Evolutionary conservation across 1,284 basidiomycete genomes (phyloP), one percentile per base, ranked within the genome.

Genomic region (Sanghuangporus weigelae): DNA sequence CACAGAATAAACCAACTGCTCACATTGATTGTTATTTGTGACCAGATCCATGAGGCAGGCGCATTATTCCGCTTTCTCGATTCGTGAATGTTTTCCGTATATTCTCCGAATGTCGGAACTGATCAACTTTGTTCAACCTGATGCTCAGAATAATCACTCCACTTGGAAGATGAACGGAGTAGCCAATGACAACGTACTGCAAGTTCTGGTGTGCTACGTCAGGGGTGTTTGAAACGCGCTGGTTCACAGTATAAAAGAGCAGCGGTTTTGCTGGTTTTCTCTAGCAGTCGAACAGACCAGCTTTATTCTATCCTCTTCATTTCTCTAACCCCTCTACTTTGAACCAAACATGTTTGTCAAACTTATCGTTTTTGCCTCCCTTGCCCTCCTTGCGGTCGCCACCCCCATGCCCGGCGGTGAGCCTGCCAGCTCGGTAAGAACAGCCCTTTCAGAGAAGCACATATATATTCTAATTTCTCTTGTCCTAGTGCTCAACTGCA

Each of bases 311-410:
- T 19, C 21, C 16, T 42, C 42, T 39, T n/a, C 26, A 39, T n/a
- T 4, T 19, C 54, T 60, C 36, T 26, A 44, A 35, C 59, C n/a
- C 14, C 7, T 44, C 21, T 8, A 42, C 36, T 16, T 26, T 31
- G 23, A 10, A 54, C 39, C 36, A 44, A 60, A 64, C n/a, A 65
- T 65, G 63, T 65, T 65, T 57, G 49, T 55, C 56, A 65, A 62
- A 44, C 46, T 65, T 21, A 56, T 50, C 35, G 21, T 58, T 49
- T 21, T 63, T 55, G 56, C 64, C n/a, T 65, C 64, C 35, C 61
- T 65, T 49, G 64, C 64, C 35, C 44, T 63, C 31, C 60, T 65
- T 63, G 64, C 64, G 55, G 64, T 65, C 60, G 64, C 64, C 60
- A 65, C 60, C 14, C 53, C 59, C 19, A 53, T 48, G 14, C 63